Conservation (phyloP, 192 early-diverging fungal species). For the Glomus cerebriforme region DNA sequence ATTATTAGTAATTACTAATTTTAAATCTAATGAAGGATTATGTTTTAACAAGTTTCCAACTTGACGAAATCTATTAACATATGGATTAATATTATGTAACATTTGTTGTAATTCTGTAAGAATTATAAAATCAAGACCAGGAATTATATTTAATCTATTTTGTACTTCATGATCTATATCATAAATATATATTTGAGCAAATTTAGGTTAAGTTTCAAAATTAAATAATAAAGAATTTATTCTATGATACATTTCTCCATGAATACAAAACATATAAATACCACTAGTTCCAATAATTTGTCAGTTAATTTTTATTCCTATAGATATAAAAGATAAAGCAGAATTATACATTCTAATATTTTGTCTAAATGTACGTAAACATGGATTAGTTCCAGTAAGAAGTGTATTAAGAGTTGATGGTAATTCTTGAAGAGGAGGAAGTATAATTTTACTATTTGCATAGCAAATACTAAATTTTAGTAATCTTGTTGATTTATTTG, state of each 20-base stretch:
- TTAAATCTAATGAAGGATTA: too few species aligned
- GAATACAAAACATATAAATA: slow-evolving; percentile 27
- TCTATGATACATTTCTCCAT: slow-evolving; percentile 32
- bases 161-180: slow-evolving; percentile 11
- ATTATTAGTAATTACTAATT: too few species aligned
- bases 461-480: slow-evolving; percentile 6
- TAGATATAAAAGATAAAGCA: slow-evolving; percentile 37
- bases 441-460: slow-evolving; percentile 5
- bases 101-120: too few species aligned
- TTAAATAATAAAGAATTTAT: slow-evolving; percentile 8
- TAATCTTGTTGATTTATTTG: neutral
- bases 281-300: slow-evolving; percentile 14
- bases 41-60: too few species aligned
- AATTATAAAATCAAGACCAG: neutral
- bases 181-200: slow-evolving; percentile 31
- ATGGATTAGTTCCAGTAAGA: neutral
- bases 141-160: slow-evolving; percentile 15
- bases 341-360: slow-evolving; percentile 36
- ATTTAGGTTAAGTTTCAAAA: neutral
- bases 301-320: slow-evolving; percentile 24
- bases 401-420: neutral
- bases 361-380: slow-evolving; percentile 12
- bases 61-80: too few species aligned
- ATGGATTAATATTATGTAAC: too few species aligned
- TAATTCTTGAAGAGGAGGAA: neutral